Base-by-base conservation (phyloP, 441 rosid species). In the Gossypium davidsonii region DNA sequence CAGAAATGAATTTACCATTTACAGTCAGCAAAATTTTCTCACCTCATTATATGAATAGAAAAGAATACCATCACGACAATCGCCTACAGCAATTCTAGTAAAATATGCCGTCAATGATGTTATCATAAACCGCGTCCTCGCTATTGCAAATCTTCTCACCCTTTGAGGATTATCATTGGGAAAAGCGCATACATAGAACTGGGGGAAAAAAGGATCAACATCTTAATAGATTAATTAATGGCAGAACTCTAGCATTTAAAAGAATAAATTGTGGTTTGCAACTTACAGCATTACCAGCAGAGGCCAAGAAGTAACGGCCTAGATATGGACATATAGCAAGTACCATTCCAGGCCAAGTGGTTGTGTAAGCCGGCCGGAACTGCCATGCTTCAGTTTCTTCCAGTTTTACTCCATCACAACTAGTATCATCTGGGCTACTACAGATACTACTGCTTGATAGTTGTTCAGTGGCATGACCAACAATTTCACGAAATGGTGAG, bases 261-360 rank as follows among this genome's bases (percentile, higher is more conserved):
- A 77, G 72, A 21, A 64, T 62, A 66, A 5, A 76, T 63, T 55
- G 28, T 55, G 57, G 58, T 53, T 66, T 60, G 74, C 63, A 70
- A 84, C 96, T 95, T 91, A 95, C 99, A 77, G 91, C 82, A 83
- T 85, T 91, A 84, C 99, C 99, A 79, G 98, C 95, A 83, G 99
- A 93, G 28, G 90, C 98, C 87, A 95, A 83, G 85, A 95, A 95
- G 84, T 79, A 91, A 46, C 79, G 86, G 82, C 87, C 97, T 82
- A 90, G 92, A 85, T 95, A 95, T 72, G 98, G 94, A 82, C 98
- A 90, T 65, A 93, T 84, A 51, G 98, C 94, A 67, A 95, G 97
- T 71, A 86, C 96, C 97, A 91, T 91, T 76, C 98, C 99, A 15
- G 87, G 83, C 91, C 87, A 91, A 69, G 77, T 68, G 59, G 74